A percentile compares a stretch with the other conserved stretches of the same genome.
phyloP scores from a whole-genome alignment of 495 filamentous ascomycete genomes.

The Aspergillus panamensis region DNA sequence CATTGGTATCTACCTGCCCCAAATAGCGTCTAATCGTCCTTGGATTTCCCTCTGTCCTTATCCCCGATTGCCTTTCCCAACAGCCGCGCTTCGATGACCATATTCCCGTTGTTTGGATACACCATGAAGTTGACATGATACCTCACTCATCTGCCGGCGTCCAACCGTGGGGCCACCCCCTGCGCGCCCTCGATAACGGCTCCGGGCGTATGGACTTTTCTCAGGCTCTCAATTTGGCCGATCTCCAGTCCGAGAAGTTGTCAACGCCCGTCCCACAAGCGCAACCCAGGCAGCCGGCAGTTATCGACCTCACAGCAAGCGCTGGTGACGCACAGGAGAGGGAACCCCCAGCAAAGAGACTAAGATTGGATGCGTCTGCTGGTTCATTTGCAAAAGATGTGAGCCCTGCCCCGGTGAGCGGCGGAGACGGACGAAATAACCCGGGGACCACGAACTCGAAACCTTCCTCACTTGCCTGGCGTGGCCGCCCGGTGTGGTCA shows the following conservation, averaged over 20 bases:
- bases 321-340: constrained; percentile 34
- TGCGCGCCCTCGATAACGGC: constrained; percentile 39
- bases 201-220: constrained; percentile 31
- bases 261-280: constrained; percentile 26
- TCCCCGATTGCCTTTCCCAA: background rate
- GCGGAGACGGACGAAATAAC: constrained; percentile 33
- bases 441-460: constrained; percentile 27
- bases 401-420: constrained; percentile 22
- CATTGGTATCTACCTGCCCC: background rate
- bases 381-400: constrained; percentile 24
- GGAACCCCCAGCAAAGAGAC: constrained; percentile 40
- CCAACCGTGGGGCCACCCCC: constrained; percentile 42
- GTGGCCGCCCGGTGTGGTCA: constrained; percentile 44
- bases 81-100: constrained; percentile 21
- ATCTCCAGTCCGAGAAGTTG: constrained; percentile 28
- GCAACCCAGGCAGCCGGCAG: constrained; percentile 31
- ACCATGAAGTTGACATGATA: constrained; percentile 49
- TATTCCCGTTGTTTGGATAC: constrained; percentile 23
- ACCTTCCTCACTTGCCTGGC: constrained; percentile 37
- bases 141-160: constrained; percentile 46
- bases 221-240: constrained; percentile 27
- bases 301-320: constrained; percentile 40
- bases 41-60: background rate
- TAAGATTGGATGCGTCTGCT: constrained; percentile 35
- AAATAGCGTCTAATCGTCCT: background rate